Conservation (phyloP, 1,284 basidiomycete genomes). For the Gomphus bonarii region DNA sequence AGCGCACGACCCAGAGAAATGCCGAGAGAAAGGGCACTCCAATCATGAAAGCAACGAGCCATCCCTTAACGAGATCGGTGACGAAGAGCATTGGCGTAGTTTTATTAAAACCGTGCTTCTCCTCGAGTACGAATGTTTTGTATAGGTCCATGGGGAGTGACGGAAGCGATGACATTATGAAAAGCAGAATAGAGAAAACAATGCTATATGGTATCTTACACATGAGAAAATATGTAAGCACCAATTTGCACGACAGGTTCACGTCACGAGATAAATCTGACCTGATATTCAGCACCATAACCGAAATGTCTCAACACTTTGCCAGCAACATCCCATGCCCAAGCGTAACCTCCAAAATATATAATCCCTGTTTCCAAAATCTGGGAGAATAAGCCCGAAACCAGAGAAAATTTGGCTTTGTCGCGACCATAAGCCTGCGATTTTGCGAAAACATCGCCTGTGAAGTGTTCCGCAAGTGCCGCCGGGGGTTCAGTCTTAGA, state of each 20-base stretch:
- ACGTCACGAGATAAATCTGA: slow-evolving; percentile 23
- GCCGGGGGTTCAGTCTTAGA: slow-evolving; percentile 69
- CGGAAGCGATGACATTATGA: slow-evolving; percentile 58
- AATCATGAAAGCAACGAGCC: slow-evolving; percentile 63
- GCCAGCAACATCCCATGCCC: slow-evolving; percentile 64
- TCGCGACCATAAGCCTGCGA: slow-evolving; percentile 87
- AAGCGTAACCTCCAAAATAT: slow-evolving; percentile 69
- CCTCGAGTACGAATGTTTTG: slow-evolving; percentile 89
- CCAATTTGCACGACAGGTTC: not conserved
- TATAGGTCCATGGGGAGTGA: slow-evolving; percentile 71
- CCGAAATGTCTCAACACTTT: slow-evolving; percentile 39
- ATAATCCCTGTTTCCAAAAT: slow-evolving; percentile 62
- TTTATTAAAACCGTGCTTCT: slow-evolving; percentile 97
- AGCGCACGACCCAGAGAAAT: slow-evolving; percentile 85
- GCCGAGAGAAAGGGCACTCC: slow-evolving; percentile 82
- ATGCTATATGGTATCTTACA: slow-evolving; percentile 76
- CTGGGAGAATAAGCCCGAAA: slow-evolving; percentile 69
- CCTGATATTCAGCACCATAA: slow-evolving; percentile 59
- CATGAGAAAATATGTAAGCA: slow-evolving; percentile 7
- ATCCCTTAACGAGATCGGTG: slow-evolving; percentile 73
- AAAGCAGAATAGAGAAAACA: slow-evolving; percentile 62
- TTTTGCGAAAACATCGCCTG: slow-evolving; percentile 69
- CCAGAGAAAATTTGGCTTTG: slow-evolving; percentile 80
- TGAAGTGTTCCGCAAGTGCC: slow-evolving; percentile 66
- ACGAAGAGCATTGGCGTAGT: slow-evolving; percentile 70